Evolutionary conservation across 1,284 basidiomycete genomes (phyloP), one percentile per base, ranked within the genome.

Genomic region (Tremellales sp.): DNA sequence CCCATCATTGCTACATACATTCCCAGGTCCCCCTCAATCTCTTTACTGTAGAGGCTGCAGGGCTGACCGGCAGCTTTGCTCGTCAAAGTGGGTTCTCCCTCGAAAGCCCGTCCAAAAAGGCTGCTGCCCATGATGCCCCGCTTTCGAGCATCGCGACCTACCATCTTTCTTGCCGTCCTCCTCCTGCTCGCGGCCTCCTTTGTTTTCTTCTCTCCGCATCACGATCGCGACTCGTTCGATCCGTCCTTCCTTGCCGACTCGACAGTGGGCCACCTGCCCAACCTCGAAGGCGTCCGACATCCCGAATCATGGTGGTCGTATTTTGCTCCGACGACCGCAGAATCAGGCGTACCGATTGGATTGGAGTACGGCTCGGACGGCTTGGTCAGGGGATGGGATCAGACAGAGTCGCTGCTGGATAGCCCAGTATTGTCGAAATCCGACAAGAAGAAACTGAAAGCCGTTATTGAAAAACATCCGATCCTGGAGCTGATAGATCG

Each of bases 401-500:
- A 35, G 27, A 32, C 57, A 14, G 53, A 68, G 40, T 43, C 45
- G 16, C 16, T 48, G n/a, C 16, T 57, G 24, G 46, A 48, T 24
- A 38, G 40, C 6, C 28, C 22, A 10, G 24, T n/a, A 33, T 21
- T 57, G 32, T 44, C 45, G 41, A 49, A 51, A 43, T 52, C 49
- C 32, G 57, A 60, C 27, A 51, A 43, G 41, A 53, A 56, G 36
- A 50, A 42, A 37, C 33, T 63, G 14, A 47, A 52, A 43, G 36
- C 37, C n/a, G 29, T 48, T 4, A 43, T 49, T 48, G 45, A 51
- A 37, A 58, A 33, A n/a, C 71, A 73, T 57, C 71, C 71, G 5
- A 71, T 73, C 18, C 39, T 60, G 26, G 54, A 61, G 42, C 53
- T 71, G 38, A 65, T 70, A 50, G 50, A 58, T 37, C 46, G 56